Conservation (phyloP, 2,329 filamentous ascomycete species). For the Pseudofabraea citricarpa region DNA sequence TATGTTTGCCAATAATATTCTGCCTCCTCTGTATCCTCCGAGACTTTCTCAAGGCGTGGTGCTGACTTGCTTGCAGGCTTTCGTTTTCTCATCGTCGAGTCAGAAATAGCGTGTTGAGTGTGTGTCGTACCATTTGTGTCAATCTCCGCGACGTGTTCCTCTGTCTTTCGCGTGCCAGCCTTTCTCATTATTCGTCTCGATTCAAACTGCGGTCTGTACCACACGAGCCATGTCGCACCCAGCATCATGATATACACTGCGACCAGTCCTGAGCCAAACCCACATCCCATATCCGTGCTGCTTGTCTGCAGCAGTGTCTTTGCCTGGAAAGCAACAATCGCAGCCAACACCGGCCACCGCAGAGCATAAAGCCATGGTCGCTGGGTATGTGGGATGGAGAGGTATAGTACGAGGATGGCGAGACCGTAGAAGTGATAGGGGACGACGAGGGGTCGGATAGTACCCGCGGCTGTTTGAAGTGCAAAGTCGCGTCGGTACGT, state of each 20-base stretch:
- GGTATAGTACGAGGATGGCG: constrained; percentile 46
- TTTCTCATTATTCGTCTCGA: constrained; percentile 35
- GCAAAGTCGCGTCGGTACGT: constrained; percentile 34
- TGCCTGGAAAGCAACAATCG: constrained; percentile 38
- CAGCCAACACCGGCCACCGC: constrained; percentile 44
- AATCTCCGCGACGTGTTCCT: neutral
- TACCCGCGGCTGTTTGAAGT: constrained; percentile 32
- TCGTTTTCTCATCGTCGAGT: neutral
- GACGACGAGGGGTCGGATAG: constrained; percentile 43
- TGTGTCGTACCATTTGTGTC: constrained; percentile 1
- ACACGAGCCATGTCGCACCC: constrained; percentile 45
- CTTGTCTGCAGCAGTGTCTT: constrained; percentile 37
- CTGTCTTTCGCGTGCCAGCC: neutral
- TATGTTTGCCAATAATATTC: constrained; percentile 59
- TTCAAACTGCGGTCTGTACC: constrained; percentile 51
- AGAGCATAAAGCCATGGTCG: constrained; percentile 45
- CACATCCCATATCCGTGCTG: constrained; percentile 45
- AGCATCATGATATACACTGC: constrained; percentile 47
- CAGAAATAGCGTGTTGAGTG: neutral
- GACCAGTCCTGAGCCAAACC: constrained; percentile 47
- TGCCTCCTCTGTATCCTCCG: constrained; percentile 24
- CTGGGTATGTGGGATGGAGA: constrained; percentile 48
- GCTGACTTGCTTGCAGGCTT: neutral
- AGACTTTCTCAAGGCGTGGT: no score
- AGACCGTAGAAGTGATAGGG: constrained; percentile 45